phyloP scores from a whole-genome alignment of 345 rosid species.

The Eucalyptus victrix region DNA sequence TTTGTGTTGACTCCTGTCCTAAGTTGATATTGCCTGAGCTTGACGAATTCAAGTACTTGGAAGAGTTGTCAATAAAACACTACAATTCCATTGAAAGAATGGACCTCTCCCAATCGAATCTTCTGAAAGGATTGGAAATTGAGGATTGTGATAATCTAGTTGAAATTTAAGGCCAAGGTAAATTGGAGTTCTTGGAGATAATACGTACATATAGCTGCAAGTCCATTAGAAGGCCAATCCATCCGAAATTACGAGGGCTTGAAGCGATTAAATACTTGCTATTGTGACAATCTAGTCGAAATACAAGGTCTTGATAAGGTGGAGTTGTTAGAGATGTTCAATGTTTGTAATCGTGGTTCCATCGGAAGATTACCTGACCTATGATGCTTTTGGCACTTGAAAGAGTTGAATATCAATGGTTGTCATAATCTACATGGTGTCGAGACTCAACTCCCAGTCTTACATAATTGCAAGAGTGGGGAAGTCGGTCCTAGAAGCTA shows the following conservation, averaged over 20 bases:
- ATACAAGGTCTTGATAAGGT: background rate
- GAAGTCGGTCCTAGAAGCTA: background rate
- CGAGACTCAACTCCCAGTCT: background rate
- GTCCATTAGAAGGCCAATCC: background rate
- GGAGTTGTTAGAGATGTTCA: background rate
- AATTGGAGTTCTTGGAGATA: background rate
- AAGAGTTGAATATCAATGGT: background rate
- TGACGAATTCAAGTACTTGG: background rate
- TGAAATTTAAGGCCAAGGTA: background rate
- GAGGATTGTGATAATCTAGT: background rate
- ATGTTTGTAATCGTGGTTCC: background rate
- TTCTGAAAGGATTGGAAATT: fast-evolving
- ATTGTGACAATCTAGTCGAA: background rate
- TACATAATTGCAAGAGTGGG: background rate
- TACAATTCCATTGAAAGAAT: background rate
- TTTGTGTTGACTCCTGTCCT: background rate
- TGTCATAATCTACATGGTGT: background rate
- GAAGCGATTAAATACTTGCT: background rate
- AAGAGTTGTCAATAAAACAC: background rate
- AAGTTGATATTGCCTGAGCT: background rate
- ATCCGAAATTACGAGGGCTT: background rate
- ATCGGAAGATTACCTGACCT: background rate
- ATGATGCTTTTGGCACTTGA: background rate
- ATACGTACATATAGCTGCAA: fast-evolving
- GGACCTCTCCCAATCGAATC: background rate